Conservation (phyloP, 2,329 filamentous ascomycete species). For the Penicillium sclerotiorum region DNA sequence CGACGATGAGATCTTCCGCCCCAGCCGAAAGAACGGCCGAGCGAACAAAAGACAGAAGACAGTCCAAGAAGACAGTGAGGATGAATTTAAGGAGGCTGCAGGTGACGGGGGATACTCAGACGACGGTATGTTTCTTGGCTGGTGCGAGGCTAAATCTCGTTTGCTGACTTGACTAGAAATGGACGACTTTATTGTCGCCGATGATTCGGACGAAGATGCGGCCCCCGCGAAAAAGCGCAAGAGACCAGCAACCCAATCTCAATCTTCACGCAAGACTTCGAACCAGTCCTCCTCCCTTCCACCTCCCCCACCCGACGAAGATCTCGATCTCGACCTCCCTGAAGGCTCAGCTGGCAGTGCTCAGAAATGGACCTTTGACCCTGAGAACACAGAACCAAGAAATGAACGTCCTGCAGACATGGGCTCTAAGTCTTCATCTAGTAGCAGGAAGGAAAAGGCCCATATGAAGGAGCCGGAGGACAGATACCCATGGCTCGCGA, state of each 20-base stretch:
- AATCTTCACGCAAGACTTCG: constrained; percentile 42
- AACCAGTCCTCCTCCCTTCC: constrained; percentile 41
- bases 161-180: constrained; percentile 58
- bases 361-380: constrained; percentile 78
- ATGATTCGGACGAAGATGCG: constrained; percentile 76
- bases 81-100: constrained; percentile 64
- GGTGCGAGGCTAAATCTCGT: not conserved
- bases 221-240: constrained; percentile 72
- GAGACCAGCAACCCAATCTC: constrained; percentile 54
- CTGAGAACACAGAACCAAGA: constrained; percentile 57
- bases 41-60: constrained; percentile 63
- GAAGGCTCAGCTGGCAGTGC: constrained; percentile 68
- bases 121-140: constrained; percentile 46
- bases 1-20: constrained; percentile 70
- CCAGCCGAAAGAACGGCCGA: constrained; percentile 51
- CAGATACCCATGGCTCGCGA: constrained; percentile 87
- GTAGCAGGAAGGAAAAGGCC: constrained; percentile 64
- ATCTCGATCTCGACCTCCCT: constrained; percentile 58
- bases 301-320: constrained; percentile 56
- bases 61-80: constrained; percentile 68
- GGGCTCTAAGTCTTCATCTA: constrained; percentile 36
- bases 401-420: constrained; percentile 49
- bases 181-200: constrained; percentile 84
- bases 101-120: constrained; percentile 52
- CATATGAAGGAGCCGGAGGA: constrained; percentile 81